phyloP scores from a whole-genome alignment of 345 rosid species.

The Geranium rotundifolium region DNA sequence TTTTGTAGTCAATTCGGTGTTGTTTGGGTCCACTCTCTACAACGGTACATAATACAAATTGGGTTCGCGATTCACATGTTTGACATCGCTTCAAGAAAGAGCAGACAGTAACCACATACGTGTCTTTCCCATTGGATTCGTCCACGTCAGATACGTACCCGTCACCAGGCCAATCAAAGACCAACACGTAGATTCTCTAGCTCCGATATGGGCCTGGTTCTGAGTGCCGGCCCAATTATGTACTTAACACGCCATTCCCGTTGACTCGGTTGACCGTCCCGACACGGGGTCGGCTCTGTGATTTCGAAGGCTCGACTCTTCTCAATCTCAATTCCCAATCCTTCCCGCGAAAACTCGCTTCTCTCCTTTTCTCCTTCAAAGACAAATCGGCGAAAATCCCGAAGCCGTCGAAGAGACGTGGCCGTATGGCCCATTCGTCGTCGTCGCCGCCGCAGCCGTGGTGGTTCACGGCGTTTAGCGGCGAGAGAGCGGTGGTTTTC shows the following conservation, averaged over 20 bases:
- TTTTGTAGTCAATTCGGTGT: too few species aligned
- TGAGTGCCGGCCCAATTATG: too few species aligned
- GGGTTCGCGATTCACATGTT: neutral
- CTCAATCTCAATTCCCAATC: neutral
- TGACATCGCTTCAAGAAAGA: neutral
- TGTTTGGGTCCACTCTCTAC: too few species aligned
- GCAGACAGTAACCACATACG: neutral
- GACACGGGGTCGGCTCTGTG: neutral
- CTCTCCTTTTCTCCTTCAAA: neutral
- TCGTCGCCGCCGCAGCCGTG: neutral
- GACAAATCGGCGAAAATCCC: neutral
- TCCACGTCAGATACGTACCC: neutral
- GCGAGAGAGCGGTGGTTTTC: slow-evolving; percentile 76
- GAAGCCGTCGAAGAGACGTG: neutral
- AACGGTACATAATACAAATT: neutral
- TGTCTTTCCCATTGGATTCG: neutral
- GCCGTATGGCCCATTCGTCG: neutral
- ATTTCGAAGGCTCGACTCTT: neutral
- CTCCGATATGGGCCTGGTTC: too few species aligned
- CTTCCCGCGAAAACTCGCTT: neutral
- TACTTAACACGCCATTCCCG: too few species aligned
- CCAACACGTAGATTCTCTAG: too few species aligned
- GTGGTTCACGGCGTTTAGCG: slow-evolving; percentile 38
- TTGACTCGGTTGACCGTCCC: neutral
- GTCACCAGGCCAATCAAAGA: too few species aligned